Evolutionary conservation across 2,329 filamentous ascomycete species (phyloP).

Genomic region (Mollisiaceae sp.): DNA sequence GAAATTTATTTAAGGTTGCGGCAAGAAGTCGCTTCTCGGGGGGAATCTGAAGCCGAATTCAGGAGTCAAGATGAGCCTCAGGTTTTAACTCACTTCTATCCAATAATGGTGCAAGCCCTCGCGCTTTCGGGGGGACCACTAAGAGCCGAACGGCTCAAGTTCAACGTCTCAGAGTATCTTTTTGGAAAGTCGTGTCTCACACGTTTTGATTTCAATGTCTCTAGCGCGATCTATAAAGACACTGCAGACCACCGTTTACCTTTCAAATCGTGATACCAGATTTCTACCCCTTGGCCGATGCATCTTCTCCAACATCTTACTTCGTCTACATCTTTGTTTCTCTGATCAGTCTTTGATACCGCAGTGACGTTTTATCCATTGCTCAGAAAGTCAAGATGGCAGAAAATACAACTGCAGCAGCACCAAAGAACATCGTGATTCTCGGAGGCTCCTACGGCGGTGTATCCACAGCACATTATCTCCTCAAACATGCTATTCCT

Average conservation of each 20-base stretch:
- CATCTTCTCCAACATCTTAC: not conserved
- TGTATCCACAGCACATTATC: constrained; percentile 56
- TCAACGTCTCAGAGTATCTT: not conserved
- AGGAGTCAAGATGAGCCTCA: not conserved
- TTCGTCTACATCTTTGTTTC: not conserved
- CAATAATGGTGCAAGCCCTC: not conserved
- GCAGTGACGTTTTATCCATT: not conserved
- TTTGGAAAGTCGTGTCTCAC: constrained; percentile 18
- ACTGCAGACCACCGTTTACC: not conserved
- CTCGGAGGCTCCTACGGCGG: constrained; percentile 60
- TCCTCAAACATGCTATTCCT: constrained; percentile 57
- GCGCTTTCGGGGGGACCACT: not conserved
- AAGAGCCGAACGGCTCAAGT: not conserved
- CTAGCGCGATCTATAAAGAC: not conserved
- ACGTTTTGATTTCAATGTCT: too few species aligned
- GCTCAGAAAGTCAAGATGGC: not conserved
- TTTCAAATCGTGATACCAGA: not conserved
- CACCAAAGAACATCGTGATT: constrained; percentile 49
- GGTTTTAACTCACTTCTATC: not conserved
- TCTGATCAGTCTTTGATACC: not conserved
- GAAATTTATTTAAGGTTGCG: not conserved
- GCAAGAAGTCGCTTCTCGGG: not conserved
- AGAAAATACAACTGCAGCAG: not conserved
- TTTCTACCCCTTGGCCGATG: not conserved
- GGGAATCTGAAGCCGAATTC: not conserved